A percentile compares a stretch with the other conserved stretches of the same genome.
phyloP scores from a whole-genome alignment of 345 rosid genomes.

The Balakata baccata region DNA sequence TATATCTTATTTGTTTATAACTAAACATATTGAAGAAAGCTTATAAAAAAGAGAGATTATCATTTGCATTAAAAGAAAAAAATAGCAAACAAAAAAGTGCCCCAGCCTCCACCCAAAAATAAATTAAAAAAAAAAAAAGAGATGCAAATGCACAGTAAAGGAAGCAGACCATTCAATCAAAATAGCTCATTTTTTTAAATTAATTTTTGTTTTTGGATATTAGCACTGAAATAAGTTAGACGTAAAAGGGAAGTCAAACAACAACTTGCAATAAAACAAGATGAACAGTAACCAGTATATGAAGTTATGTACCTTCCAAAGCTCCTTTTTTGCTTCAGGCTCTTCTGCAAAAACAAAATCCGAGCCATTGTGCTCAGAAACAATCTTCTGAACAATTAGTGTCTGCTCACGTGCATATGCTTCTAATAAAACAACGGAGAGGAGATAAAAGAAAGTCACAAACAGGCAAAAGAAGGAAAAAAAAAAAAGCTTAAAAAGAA shows the following conservation, averaged over 20 bases:
- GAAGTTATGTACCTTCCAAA: conserved; percentile 64
- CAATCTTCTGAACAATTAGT: conserved; percentile 74
- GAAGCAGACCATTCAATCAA: no score
- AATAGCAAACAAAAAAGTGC: background rate
- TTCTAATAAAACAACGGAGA: conserved; percentile 39
- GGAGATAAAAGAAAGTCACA: conserved; percentile 2
- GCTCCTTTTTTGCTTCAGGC: conserved; percentile 78
- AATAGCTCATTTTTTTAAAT: no score
- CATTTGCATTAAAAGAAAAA: background rate
- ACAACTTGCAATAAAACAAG: background rate
- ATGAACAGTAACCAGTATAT: conserved; percentile 10
- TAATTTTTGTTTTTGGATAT: no score
- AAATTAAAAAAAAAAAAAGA: background rate
- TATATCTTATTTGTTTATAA: background rate
- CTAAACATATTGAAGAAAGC: background rate
- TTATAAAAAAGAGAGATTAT: background rate
- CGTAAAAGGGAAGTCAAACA: background rate
- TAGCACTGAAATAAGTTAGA: background rate
- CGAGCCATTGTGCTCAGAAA: conserved; percentile 70
- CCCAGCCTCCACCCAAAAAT: background rate
- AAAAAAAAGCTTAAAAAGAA: background rate
- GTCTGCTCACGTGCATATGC: conserved; percentile 85
- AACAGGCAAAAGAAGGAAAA: background rate
- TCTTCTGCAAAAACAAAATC: conserved; percentile 86
- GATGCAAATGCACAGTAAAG: no score